Evolutionary conservation across 139 green algal species (phyloP).

Genomic region (Haematococcus sp.): DNA sequence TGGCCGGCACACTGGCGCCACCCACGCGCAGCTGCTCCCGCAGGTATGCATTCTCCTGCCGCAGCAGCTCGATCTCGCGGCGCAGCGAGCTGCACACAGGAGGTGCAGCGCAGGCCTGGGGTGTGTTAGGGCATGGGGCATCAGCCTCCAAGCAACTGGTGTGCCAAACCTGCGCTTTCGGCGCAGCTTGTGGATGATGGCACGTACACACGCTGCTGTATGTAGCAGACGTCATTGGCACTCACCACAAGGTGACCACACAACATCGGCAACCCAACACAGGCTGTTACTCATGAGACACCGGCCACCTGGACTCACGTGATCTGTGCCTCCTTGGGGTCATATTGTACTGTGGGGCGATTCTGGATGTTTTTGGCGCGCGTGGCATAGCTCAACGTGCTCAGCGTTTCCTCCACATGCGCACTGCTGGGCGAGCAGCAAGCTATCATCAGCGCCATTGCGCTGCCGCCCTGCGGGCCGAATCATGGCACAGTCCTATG

Average conservation of each 20-base stretch:
- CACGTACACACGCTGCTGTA: no score
- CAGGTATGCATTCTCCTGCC: slow-evolving; percentile 52
- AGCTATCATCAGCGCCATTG: slow-evolving; percentile 85
- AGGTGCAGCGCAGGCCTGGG: no score
- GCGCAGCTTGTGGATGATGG: no score
- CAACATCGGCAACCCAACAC: no score
- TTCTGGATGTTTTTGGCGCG: slow-evolving; percentile 86
- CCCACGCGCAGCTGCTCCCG: slow-evolving; percentile 41
- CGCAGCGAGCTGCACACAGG: slow-evolving; percentile 41
- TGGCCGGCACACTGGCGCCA: neutral
- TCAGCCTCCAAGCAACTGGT: no score
- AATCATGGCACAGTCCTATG: neutral
- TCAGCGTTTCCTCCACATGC: slow-evolving; percentile 78
- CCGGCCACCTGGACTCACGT: no score
- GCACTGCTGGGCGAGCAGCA: slow-evolving; percentile 51
- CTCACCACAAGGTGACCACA: no score
- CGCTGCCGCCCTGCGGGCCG: slow-evolving; percentile 23
- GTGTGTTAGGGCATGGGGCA: no score
- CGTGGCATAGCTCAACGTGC: slow-evolving; percentile 84
- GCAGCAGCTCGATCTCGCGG: slow-evolving; percentile 76
- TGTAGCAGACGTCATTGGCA: no score
- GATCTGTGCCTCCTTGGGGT: slow-evolving; percentile 41
- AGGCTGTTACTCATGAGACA: no score
- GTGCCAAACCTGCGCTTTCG: no score
- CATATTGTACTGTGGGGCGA: slow-evolving; percentile 64